Percentiles rank a stretch among this genome's conserved stretches.
Evolutionary conservation across 2,329 filamentous ascomycete species (phyloP).

Genomic region (Madurella mycetomatis): DNA sequence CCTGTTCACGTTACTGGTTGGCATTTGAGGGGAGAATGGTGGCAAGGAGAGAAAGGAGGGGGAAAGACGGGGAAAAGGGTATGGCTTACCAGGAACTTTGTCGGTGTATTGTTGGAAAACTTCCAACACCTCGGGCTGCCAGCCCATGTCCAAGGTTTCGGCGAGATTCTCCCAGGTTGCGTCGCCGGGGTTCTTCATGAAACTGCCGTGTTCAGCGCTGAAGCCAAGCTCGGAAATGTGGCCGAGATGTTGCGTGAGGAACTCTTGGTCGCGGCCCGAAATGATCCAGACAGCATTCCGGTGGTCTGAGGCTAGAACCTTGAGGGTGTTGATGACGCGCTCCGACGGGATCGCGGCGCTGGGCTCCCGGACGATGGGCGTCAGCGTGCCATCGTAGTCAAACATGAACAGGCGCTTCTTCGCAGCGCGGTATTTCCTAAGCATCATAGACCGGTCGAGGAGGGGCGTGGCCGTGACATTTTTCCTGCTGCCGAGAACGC

Average conservation of each 20-base stretch:
- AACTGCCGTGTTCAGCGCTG: conserved; percentile 94
- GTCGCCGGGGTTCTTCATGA: conserved; percentile 75
- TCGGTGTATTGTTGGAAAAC: conserved; percentile 88
- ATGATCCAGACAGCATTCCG: conserved; percentile 97
- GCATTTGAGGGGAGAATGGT: neutral
- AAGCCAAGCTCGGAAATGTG: conserved; percentile 86
- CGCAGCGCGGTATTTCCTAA: conserved; percentile 69
- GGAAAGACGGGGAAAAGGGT: neutral
- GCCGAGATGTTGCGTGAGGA: conserved; percentile 87
- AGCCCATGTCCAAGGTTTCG: conserved; percentile 82
- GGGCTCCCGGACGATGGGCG: conserved; percentile 89
- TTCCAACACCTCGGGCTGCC: conserved; percentile 80
- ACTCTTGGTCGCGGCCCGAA: conserved; percentile 87
- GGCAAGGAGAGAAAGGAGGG: too few relatives aligned
- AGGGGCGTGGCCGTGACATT: conserved; percentile 73
- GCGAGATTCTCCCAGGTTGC: conserved; percentile 85
- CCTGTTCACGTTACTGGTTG: conserved; percentile 41
- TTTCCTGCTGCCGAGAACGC: conserved; percentile 72
- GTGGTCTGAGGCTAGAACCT: conserved; percentile 71
- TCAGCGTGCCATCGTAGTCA: conserved; percentile 96
- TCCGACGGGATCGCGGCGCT: conserved; percentile 84
- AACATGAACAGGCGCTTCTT: conserved; percentile 92
- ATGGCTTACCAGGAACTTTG: conserved; percentile 66
- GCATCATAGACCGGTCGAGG: conserved; percentile 68
- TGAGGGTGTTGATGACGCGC: conserved; percentile 73